Percentiles rank a stretch among this genome's conserved stretches.
These are phyloP conservation scores for Diaporthe aspalathi DNA, from an alignment of 2,329 filamentous ascomycete genomes.

Conservation along the genomic window DNA sequence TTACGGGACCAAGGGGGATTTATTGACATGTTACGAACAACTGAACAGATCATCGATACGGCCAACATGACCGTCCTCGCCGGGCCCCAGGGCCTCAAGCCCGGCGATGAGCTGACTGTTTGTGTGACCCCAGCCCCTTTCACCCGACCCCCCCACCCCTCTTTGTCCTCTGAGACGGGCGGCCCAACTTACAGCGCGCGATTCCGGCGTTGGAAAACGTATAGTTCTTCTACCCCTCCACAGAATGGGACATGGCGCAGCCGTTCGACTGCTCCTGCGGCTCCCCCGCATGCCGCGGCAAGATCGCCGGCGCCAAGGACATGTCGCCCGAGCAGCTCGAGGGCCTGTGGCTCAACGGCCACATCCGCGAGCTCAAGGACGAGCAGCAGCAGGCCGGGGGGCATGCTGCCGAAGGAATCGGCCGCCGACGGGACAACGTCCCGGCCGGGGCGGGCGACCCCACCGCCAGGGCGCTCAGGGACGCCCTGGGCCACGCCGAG, in stretches of 20 bases:
- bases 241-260: conserved; percentile 80
- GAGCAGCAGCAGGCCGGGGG: conserved; percentile 47
- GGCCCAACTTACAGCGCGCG: not conserved
- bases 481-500: conserved; percentile 59
- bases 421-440: not conserved
- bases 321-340: conserved; percentile 66
- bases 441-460: conserved; percentile 47
- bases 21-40: not conserved
- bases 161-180: not conserved
- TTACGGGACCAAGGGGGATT: not conserved
- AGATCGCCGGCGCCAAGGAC: conserved; percentile 71
- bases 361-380: conserved; percentile 67
- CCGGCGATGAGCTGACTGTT: conserved; percentile 70
- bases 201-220: not conserved
- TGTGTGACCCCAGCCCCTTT: conserved; percentile 30
- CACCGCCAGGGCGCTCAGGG: conserved; percentile 55
- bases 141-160: not conserved
- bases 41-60: conserved; percentile 68
- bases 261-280: conserved; percentile 75
- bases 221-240: conserved; percentile 80
- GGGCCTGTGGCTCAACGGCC: conserved; percentile 70
- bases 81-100: conserved; percentile 64
- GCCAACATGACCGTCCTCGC: conserved; percentile 67
- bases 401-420: not conserved
- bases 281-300: conserved; percentile 67